phyloP scores from a whole-genome alignment of 257 asterid genomes.

The Linderniella brevidens region DNA sequence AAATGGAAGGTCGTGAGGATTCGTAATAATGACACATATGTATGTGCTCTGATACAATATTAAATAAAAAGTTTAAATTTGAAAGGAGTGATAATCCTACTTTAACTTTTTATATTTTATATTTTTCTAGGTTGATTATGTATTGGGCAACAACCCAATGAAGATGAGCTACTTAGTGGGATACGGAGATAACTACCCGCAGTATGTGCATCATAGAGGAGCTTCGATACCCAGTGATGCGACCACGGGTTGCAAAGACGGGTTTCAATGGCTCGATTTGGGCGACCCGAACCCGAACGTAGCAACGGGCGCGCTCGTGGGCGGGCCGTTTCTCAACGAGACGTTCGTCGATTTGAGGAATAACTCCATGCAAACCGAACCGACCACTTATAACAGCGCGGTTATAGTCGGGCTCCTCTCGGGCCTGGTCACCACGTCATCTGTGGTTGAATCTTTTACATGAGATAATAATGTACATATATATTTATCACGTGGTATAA shows the following conservation, averaged over 20 bases:
- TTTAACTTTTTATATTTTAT: neutral
- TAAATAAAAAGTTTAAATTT: no score
- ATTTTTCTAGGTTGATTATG: conserved; percentile 49
- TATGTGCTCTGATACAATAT: no score
- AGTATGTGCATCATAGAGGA: conserved; percentile 80
- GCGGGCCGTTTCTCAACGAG: conserved; percentile 85
- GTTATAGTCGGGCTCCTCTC: conserved; percentile 76
- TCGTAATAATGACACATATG: no score
- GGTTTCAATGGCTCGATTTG: conserved; percentile 64
- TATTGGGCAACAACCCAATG: conserved; percentile 68
- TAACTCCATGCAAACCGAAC: conserved; percentile 85
- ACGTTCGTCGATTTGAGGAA: conserved; percentile 66
- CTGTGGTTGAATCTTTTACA: conserved; percentile 57
- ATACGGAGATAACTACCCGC: conserved; percentile 74
- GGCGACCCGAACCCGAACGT: conserved; percentile 58
- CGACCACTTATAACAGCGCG: conserved; percentile 78
- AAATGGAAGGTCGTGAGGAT: no score
- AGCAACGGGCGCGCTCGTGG: conserved; percentile 84
- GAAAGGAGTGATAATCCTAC: no score
- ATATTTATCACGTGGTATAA: no score
- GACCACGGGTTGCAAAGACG: conserved; percentile 59
- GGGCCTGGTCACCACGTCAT: conserved; percentile 67
- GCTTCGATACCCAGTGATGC: conserved; percentile 72
- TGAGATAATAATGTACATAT: neutral
- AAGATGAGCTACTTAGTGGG: conserved; percentile 88